Base-by-base conservation (phyloP, 306 rosid species). In the Coriaria nepalensis region DNA sequence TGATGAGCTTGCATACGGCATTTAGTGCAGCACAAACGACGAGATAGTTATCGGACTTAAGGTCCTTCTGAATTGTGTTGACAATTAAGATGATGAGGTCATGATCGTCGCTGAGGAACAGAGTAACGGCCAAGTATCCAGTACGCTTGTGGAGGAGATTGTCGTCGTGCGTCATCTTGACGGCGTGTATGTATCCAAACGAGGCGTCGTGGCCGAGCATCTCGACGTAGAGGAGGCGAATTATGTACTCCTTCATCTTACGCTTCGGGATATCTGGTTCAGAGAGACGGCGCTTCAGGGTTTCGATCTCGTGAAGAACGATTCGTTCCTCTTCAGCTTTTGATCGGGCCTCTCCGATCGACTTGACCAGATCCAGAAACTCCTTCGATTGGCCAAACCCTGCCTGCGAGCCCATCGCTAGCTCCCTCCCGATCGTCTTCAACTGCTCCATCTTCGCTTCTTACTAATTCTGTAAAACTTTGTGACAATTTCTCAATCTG, bases 351-450 rank as follows among this genome's bases (percentile, higher is more conserved):
- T 90, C 96, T 6, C 98, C 94, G 67, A 90, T 90, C 65, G 98
- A 79, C 72, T 90, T 90, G 9, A 90, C 80, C 10, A 90, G 83
- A 59, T 90, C 94, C 8, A 90, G 72, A 20, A 90, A 85, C 65
- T 90, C 96, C 72, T 90, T 90, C 33, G 94, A 85, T 59, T 85
- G 94, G 0, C 92, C 94, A 76, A 88, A 88, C 35, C 93, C 90
- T n/a, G 87, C 95, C 38, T 85, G 98, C 45, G 98, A 90, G 34
- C 94, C 96, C 98, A 92, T 92, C 36, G 96, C 87, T 7, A 90
- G 83, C 65, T 90, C 98, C n/a, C 93, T 70, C 0, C 98, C 96
- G 59, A 85, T 75, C 15, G 81, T 79, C 73, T 92, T 92, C 62
- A 92, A 48, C 50, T 90, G 97, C 82, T 90, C 93, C 97, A 90